phyloP scores from a whole-genome alignment of 345 rosid species.

The Hirschfeldia incana region DNA sequence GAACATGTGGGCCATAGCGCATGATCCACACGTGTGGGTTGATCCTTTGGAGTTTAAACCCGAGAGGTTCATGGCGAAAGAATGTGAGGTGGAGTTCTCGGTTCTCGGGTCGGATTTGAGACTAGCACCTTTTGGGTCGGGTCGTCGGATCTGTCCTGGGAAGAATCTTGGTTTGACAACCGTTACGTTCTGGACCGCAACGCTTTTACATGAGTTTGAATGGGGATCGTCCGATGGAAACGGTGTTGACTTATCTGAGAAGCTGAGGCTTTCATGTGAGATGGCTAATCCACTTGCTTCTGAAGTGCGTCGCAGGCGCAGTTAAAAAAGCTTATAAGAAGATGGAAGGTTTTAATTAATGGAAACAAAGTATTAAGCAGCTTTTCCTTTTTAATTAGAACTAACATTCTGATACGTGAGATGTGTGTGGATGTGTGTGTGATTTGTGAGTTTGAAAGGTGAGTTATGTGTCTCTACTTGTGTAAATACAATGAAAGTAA shows the following conservation, averaged over 20 bases:
- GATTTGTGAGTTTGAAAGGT: neutral
- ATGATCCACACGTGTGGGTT: conserved; percentile 73
- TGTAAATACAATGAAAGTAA: conserved; percentile 27
- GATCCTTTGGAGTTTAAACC: conserved; percentile 71
- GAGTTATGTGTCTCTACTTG: conserved; percentile 12
- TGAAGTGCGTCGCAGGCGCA: conserved; percentile 33
- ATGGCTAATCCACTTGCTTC: conserved; percentile 72
- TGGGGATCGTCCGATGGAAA: conserved; percentile 51
- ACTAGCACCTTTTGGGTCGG: conserved; percentile 91
- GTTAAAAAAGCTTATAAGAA: neutral
- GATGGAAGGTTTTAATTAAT: neutral
- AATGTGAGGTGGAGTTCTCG: conserved; percentile 55
- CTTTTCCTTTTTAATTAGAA: neutral
- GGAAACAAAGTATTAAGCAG: conserved; percentile 13
- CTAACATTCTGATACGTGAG: conserved; percentile 28
- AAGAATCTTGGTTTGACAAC: conserved; percentile 67
- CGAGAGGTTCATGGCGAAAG: conserved; percentile 54
- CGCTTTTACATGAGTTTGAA: conserved; percentile 63
- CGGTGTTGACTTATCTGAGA: conserved; percentile 64
- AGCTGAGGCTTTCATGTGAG: conserved; percentile 70
- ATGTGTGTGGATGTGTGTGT: conserved; percentile 6
- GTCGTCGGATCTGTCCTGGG: conserved; percentile 80
- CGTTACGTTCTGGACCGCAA: conserved; percentile 70
- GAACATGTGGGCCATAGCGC: conserved; percentile 92
- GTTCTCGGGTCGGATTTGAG: conserved; percentile 81